Base-by-base conservation (phyloP, 2,329 filamentous ascomycete genomes). In the Cercospora janseana region DNA sequence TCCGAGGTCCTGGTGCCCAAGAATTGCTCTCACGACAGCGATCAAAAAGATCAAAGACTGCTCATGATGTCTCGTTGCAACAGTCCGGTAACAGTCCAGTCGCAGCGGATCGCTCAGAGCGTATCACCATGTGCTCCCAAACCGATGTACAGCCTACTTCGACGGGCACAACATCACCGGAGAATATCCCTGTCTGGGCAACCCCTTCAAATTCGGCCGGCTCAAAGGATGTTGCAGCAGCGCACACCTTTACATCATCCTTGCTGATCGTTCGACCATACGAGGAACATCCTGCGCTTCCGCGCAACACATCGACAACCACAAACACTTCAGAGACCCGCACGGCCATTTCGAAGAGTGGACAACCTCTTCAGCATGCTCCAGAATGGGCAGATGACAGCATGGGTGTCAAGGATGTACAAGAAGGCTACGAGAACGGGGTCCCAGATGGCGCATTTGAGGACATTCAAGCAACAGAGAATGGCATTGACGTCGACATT, bases 1-100 rank as follows among this genome's bases (percentile, higher is more conserved):
- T 49, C 9, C 52, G 49, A 31, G 52, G 44, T 18, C 52, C 49
- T 13, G 40, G 29, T 13, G 28, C 43, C 2, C 43, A 21, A 32
- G 13, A 21, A 29, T n/a, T 13, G 6, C 32, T 21, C 10, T 21
- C 15, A 23, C 41, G 20, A 12, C 18, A 28, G 8, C 21, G 21
- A 15, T 1, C 16, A n/a, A 21, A 9, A 8, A 15, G 6, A 6
- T 21, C 28, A 29, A 15, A n/a, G 13, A 29, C 18, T 12, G 3
- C 18, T 12, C n/a, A 15, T n/a, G 9, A 32, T 8, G 27, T 18
- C 18, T 12, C 13, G 21, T 26, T 13, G n/a, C 35, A 40, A 8
- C n/a, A n/a, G n/a, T n/a, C n/a, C n/a, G n/a, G n/a, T n/a, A n/a
- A n/a, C n/a, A n/a, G n/a, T n/a, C n/a, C n/a, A n/a, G n/a, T n/a